Evolutionary conservation across 768 basidiomycete genomes (phyloP).

Genomic region (Podaxis sp.): DNA sequence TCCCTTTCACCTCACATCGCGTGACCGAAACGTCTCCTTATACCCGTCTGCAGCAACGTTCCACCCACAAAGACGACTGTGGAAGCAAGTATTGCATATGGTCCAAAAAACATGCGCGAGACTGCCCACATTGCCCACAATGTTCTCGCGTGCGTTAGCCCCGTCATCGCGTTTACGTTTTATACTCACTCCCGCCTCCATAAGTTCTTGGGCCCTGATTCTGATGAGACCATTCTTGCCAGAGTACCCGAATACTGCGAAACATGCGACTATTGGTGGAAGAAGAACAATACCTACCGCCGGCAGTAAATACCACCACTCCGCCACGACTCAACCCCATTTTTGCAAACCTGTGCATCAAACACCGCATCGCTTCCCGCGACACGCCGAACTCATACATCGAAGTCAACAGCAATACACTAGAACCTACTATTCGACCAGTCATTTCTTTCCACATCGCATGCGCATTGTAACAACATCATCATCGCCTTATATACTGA

Average conservation of each 20-base stretch:
- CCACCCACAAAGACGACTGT: constrained; percentile 57
- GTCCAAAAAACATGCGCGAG: constrained; percentile 29
- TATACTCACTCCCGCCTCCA: constrained; percentile 13
- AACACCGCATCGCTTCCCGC: constrained; percentile 10
- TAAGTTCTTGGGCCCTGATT: constrained; percentile 74
- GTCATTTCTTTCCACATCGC: background rate
- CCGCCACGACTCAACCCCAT: constrained; percentile 13
- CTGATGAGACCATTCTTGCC: constrained; percentile 56
- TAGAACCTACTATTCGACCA: constrained; percentile 1
- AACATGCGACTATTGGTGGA: constrained; percentile 62
- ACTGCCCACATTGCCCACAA: constrained; percentile 39
- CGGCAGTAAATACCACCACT: constrained; percentile 26
- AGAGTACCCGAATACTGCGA: constrained; percentile 52
- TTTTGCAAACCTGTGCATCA: constrained; percentile 10
- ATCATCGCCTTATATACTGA: constrained; percentile 1
- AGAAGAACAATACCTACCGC: constrained; percentile 43
- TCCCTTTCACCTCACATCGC: constrained; percentile 17
- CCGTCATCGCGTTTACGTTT: constrained; percentile 10
- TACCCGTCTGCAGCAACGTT: constrained; percentile 41
- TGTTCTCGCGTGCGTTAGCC: constrained; percentile 43
- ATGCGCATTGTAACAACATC: constrained; percentile 12
- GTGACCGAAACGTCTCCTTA: constrained; percentile 17
- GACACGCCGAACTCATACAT: background rate
- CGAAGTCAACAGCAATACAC: background rate
- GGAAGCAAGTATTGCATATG: constrained; percentile 40